Percentiles rank a stretch among this genome's conserved stretches.
These are phyloP conservation scores for Calonectria crousiana DNA, from an alignment of 2,329 filamentous ascomycete genomes.

Conservation along the genomic window DNA sequence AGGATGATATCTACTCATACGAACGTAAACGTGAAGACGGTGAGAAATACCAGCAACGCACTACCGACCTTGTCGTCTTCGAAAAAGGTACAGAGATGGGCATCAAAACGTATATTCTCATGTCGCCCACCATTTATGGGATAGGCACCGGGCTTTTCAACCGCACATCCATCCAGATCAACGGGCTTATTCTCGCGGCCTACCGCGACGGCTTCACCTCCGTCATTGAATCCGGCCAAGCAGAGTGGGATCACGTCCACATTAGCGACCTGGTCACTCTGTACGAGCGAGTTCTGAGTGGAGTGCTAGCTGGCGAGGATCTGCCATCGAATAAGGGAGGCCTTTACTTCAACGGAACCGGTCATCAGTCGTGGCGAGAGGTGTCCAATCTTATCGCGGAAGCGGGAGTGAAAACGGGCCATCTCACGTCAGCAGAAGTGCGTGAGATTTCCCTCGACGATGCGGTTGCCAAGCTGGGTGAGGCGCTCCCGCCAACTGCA, in stretches of 20 bases:
- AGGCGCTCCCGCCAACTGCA: conserved; percentile 35
- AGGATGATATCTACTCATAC: conserved; percentile 58
- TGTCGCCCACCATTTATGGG: conserved; percentile 62
- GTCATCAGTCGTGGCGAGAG: conserved; percentile 54
- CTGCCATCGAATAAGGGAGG: conserved; percentile 53
- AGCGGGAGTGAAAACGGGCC: conserved; percentile 46
- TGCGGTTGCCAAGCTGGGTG: conserved; percentile 26
- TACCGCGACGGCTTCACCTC: conserved; percentile 37
- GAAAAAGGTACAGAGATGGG: conserved; percentile 52
- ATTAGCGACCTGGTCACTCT: conserved; percentile 57
- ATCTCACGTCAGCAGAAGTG: conserved; percentile 45
- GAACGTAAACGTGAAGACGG: conserved; percentile 51
- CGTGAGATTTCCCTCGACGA: conserved; percentile 46
- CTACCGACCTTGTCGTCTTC: conserved; percentile 57
- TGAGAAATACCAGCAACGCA: conserved; percentile 57
- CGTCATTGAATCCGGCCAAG: conserved; percentile 52
- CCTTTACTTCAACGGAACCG: conserved; percentile 57
- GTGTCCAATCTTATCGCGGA: conserved; percentile 51
- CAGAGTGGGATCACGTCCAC: conserved; percentile 58
- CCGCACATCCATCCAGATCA: conserved; percentile 53
- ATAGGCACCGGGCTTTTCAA: conserved; percentile 57
- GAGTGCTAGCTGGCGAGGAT: conserved; percentile 46
- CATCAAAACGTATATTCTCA: conserved; percentile 60
- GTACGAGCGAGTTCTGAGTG: conserved; percentile 53
- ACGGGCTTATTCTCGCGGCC: conserved; percentile 46